These are phyloP conservation scores for Trichocomaceae sp. DNA, from an alignment of 2,329 filamentous ascomycete species.

Conservation along the genomic window DNA sequence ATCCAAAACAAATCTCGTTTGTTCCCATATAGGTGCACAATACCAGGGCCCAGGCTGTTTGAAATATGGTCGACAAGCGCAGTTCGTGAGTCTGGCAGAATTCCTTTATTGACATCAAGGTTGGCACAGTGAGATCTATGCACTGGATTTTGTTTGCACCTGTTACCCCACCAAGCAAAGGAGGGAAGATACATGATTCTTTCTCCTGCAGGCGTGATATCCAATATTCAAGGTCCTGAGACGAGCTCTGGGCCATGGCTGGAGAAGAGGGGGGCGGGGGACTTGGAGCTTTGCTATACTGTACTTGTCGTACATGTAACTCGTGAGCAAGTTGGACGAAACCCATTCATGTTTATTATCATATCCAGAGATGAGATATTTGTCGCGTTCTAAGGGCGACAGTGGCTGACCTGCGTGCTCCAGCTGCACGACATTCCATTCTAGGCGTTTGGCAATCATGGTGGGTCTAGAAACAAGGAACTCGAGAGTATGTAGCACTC, in stretches of 20 bases:
- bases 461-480: background rate
- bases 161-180: background rate
- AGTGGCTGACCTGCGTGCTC: no score
- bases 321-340: background rate
- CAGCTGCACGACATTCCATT: background rate
- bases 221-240: background rate
- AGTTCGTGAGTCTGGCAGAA: background rate
- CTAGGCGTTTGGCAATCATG: background rate
- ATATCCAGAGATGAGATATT: no score
- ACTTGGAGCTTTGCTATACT: background rate
- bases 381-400: no score
- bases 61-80: conserved; percentile 26
- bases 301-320: background rate
- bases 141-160: background rate
- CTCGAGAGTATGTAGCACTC: no score
- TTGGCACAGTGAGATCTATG: background rate
- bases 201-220: background rate
- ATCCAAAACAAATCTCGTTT: conserved; percentile 36
- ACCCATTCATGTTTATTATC: background rate
- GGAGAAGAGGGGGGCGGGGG: background rate
- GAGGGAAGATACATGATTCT: background rate
- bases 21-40: conserved; percentile 30
- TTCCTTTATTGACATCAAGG: background rate
- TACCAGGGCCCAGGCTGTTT: conserved; percentile 34
- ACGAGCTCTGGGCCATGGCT: background rate